These are phyloP conservation scores for Penicillium griseofulvum DNA, from an alignment of 2,329 filamentous ascomycete genomes.

Conservation along the genomic window DNA sequence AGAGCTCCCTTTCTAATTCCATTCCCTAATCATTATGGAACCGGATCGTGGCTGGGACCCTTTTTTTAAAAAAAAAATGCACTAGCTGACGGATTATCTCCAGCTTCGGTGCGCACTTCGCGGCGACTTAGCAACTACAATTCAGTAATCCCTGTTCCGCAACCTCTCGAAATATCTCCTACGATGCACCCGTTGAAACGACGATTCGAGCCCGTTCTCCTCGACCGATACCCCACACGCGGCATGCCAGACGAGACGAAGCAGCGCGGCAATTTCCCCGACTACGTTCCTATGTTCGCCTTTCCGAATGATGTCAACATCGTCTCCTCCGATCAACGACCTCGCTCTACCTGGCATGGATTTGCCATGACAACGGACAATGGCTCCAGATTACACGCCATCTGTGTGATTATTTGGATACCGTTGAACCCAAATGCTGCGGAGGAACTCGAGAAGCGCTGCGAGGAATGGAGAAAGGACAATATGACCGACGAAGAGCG, in stretches of 20 bases:
- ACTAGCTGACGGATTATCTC: background rate
- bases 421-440: constrained; percentile 78
- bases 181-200: constrained; percentile 95
- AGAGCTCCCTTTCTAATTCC: constrained; percentile 32
- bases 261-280: constrained; percentile 81
- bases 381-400: constrained; percentile 85
- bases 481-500: constrained; percentile 99
- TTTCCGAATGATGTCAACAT: constrained; percentile 98
- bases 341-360: constrained; percentile 96
- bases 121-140: constrained; percentile 95
- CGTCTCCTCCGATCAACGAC: constrained; percentile 89
- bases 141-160: constrained; percentile 90
- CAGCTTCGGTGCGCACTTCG: constrained; percentile 72
- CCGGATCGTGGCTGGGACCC: background rate
- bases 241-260: constrained; percentile 75
- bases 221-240: constrained; percentile 89
- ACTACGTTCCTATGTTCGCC: constrained; percentile 98
- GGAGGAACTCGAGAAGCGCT: constrained; percentile 69
- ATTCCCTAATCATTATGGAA: background rate
- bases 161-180: constrained; percentile 83
- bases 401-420: constrained; percentile 90
- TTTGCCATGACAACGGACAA: constrained; percentile 97
- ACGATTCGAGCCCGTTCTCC: constrained; percentile 90
- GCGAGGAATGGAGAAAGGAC: constrained; percentile 80
- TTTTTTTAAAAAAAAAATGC: background rate